Base-by-base conservation (phyloP, 306 rosid species). In the Gynostemma pentaphyllum region DNA sequence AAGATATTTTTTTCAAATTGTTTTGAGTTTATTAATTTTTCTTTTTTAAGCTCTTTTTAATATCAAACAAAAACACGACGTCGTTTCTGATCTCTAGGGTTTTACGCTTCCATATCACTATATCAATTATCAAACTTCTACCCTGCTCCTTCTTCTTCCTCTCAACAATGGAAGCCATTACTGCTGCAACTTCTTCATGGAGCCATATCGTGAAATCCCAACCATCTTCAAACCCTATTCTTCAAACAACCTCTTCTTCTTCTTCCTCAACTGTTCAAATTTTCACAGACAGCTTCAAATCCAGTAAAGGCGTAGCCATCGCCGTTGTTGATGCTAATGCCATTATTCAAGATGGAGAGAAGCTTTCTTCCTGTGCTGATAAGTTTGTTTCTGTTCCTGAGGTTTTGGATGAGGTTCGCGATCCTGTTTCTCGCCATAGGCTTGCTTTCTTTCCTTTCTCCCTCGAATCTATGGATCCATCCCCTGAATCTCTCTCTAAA, bases 251-350 rank as follows among this genome's bases (percentile, higher is more conserved):
- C n/a, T n/a, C n/a, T n/a, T n/a, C n/a, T n/a, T n/a, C n/a, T 34
- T 23, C 90, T 4, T 36, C 22, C 28, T 68, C 76, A 28, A 8
- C 69, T 5, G 64, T 39, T 8, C 68, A 36, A 23, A 77, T 81
- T 1, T 75, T 92, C 27, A 76, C 80, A 4, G 85, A 81, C 9
- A 73, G 80, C 75, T 76, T 79, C 81, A 73, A 86, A 47, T 80
- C 89, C 69, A 16, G 79, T 23, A 70, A 80, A 46, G 88, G 90
- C 15, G 80, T 90, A 10, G 83, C 90, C 0, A 76, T 87, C 16
- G 95, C 94, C 9, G 70, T 90, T 16, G 78, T 90, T 37, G 97
- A 90, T 18, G 94, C 97, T 59, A 90, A 85, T 72, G 94, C 94
- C 69, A 70, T 90, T 39, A 90, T 90, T 15, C 72, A 80, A 5